These are phyloP conservation scores for Lathyrus aphaca DNA, from an alignment of 306 rosid genomes.

Conservation along the genomic window DNA sequence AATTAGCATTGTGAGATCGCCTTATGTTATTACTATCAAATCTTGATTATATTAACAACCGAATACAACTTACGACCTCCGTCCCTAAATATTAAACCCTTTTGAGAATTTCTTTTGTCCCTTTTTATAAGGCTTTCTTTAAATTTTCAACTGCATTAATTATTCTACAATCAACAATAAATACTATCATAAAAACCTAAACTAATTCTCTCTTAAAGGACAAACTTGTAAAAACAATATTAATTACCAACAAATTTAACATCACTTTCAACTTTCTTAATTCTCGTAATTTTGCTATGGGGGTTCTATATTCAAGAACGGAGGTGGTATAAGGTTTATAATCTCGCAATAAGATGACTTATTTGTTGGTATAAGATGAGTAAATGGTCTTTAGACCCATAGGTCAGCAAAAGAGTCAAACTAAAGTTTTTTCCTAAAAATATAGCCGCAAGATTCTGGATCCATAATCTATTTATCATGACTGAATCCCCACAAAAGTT, in stretches of 20 bases:
- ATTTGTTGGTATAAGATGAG: slow-evolving; percentile 7
- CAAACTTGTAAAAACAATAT: too few relatives aligned
- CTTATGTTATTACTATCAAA: slow-evolving; percentile 20
- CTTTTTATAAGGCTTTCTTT: too few relatives aligned
- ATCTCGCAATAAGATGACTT: slow-evolving; percentile 22
- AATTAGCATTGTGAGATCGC: slow-evolving; percentile 12
- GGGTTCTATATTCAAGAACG: too few relatives aligned
- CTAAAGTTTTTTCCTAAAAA: neutral
- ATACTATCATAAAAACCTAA: too few relatives aligned
- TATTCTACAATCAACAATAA: too few relatives aligned
- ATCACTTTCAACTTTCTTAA: too few relatives aligned
- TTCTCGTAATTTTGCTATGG: too few relatives aligned
- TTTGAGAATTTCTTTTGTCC: too few relatives aligned
- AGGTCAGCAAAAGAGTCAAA: slow-evolving; percentile 11
- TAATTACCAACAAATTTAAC: too few relatives aligned
- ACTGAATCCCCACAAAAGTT: neutral
- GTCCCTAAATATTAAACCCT: too few relatives aligned
- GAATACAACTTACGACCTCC: neutral
- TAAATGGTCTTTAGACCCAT: slow-evolving; percentile 16
- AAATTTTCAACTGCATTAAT: too few relatives aligned
- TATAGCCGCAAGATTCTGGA: slow-evolving; percentile 16
- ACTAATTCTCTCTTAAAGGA: too few relatives aligned
- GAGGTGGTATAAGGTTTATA: slow-evolving; percentile 8
- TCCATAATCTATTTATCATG: slow-evolving; percentile 26
- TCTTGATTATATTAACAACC: neutral